Evolutionary conservation across 225 moss, liverwort and hornwort genomes (phyloP).

Genomic region (Climacium dendroides): DNA sequence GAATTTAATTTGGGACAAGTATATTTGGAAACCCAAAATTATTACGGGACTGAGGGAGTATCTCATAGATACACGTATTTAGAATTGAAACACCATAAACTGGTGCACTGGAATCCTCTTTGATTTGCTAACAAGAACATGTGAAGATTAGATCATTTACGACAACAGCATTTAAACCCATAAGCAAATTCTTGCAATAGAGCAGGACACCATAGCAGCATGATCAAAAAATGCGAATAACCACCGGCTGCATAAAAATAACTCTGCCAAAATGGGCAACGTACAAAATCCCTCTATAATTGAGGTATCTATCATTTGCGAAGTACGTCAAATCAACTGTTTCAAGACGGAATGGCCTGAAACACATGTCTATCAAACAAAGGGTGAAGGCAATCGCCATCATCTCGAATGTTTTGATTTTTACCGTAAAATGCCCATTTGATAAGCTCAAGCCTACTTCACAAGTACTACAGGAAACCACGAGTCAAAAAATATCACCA

Average conservation of each 20-base stretch:
- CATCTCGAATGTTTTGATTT: neutral
- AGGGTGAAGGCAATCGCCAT: neutral
- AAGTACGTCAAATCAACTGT: neutral
- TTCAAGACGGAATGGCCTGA: neutral
- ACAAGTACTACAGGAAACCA: neutral
- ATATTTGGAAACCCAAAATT: no score
- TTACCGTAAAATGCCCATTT: neutral
- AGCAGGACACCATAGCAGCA: neutral
- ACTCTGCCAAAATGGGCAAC: neutral
- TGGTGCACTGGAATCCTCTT: no score
- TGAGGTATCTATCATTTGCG: neutral
- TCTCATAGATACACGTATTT: neutral
- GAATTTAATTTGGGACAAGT: no score
- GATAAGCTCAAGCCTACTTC: neutral
- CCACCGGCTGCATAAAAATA: neutral
- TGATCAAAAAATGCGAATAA: neutral
- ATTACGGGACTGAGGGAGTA: no score
- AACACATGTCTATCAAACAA: neutral
- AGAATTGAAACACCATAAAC: neutral
- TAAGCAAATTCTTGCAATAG: neutral
- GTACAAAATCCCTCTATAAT: neutral
- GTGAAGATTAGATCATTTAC: neutral
- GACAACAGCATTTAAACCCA: neutral
- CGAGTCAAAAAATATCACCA: conserved; percentile 9
- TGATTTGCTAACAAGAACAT: neutral